phyloP scores from a whole-genome alignment of 1,284 basidiomycete species.

The Omphalotus olearius region DNA sequence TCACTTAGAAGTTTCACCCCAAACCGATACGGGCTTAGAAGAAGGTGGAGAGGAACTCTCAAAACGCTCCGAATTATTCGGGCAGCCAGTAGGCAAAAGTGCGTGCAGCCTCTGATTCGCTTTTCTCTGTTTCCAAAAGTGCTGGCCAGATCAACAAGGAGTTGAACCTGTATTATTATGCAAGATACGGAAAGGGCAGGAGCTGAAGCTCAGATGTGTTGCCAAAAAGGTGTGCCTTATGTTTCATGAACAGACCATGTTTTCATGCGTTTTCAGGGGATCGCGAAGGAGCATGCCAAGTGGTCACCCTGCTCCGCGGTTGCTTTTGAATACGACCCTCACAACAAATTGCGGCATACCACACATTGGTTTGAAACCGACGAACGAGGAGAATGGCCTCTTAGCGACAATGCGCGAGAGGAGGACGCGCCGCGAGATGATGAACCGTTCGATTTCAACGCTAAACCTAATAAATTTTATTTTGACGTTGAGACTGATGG shows the following conservation, averaged over 20 bases:
- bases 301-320: slow-evolving; percentile 97
- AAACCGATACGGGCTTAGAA: slow-evolving; percentile 28
- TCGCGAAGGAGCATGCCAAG: slow-evolving; percentile 98
- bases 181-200: slow-evolving; percentile 93
- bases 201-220: slow-evolving; percentile 82
- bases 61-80: slow-evolving; percentile 75
- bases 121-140: slow-evolving; percentile 2
- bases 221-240: slow-evolving; percentile 80
- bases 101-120: slow-evolving; percentile 21
- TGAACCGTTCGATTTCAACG: slow-evolving; percentile 82
- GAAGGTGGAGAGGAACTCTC: slow-evolving; percentile 65
- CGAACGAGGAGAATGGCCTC: slow-evolving; percentile 76
- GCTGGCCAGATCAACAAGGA: slow-evolving; percentile 49
- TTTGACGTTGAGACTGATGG: slow-evolving; percentile 91
- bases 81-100: slow-evolving; percentile 87
- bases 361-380: slow-evolving; percentile 93
- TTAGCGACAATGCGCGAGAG: slow-evolving; percentile 77
- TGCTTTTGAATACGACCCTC: slow-evolving; percentile 96
- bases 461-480: slow-evolving; percentile 87
- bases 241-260: background rate
- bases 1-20: slow-evolving; percentile 60
- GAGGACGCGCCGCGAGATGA: slow-evolving; percentile 79
- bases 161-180: slow-evolving; percentile 78
- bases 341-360: slow-evolving; percentile 96
- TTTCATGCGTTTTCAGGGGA: slow-evolving; percentile 55